These are phyloP conservation scores for Aspergillus terreus DNA, from an alignment of 2,329 filamentous ascomycete genomes.

Conservation along the genomic window DNA sequence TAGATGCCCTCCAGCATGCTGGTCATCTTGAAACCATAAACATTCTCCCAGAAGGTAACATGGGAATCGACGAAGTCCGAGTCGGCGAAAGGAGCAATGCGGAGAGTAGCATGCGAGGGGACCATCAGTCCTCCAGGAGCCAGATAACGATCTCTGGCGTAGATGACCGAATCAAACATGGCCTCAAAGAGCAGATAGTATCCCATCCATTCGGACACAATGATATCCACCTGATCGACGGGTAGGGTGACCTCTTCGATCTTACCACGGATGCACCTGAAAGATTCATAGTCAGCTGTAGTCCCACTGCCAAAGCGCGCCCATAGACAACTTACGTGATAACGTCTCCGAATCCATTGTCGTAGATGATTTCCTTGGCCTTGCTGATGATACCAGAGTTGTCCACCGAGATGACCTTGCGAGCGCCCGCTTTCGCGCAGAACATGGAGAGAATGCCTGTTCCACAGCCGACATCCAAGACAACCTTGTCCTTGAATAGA, in stretches of 20 bases:
- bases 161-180: slow-evolving; percentile 91
- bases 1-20: slow-evolving; percentile 81
- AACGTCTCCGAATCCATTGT: slow-evolving; percentile 68
- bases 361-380: slow-evolving; percentile 77
- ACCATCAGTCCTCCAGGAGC: slow-evolving; percentile 76
- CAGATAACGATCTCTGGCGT: slow-evolving; percentile 82
- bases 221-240: slow-evolving; percentile 81
- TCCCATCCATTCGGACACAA: slow-evolving; percentile 98
- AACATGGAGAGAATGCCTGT: slow-evolving; percentile 89
- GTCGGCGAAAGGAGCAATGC: slow-evolving; percentile 76
- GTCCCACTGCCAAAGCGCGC: not conserved
- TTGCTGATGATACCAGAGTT: slow-evolving; percentile 87
- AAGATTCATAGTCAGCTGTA: slow-evolving; percentile 8
- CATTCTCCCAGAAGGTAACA: slow-evolving; percentile 81
- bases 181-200: slow-evolving; percentile 91
- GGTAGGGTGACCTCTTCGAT: slow-evolving; percentile 82
- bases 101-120: slow-evolving; percentile 78
- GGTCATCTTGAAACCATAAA: slow-evolving; percentile 93
- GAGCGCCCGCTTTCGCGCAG: slow-evolving; percentile 83
- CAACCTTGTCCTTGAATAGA: slow-evolving; percentile 78
- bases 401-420: slow-evolving; percentile 84
- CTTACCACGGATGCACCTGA: slow-evolving; percentile 69
- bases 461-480: slow-evolving; percentile 88
- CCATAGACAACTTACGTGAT: slow-evolving; percentile 55
- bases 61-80: slow-evolving; percentile 72